These are phyloP conservation scores for Tieghemiomyces parasiticus DNA, from an alignment of 192 early-diverging fungal genomes.

Conservation along the genomic window DNA sequence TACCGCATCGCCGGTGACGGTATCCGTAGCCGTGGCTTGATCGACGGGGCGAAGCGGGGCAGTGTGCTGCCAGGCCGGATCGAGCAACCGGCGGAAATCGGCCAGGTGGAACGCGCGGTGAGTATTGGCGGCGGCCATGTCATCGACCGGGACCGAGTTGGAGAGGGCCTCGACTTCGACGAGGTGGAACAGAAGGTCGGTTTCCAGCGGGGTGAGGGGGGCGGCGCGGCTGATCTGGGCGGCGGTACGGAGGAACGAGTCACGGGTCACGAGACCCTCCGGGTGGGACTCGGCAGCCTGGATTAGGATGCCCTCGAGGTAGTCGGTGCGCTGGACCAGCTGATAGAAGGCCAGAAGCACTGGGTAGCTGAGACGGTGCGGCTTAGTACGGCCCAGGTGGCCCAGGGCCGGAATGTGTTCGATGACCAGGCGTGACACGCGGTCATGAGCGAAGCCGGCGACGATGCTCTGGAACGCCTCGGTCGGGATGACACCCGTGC, in stretches of 20 bases:
- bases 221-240: constrained; percentile 12
- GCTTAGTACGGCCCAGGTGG: constrained; percentile 20
- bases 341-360: constrained; percentile 28
- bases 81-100: constrained; percentile 12
- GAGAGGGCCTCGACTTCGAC: constrained; percentile 17
- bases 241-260: constrained; percentile 11
- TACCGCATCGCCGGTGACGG: neutral
- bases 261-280: constrained; percentile 9
- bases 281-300: constrained; percentile 15
- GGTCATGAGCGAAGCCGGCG: constrained; percentile 16
- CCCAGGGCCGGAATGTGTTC: constrained; percentile 19
- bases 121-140: constrained; percentile 14
- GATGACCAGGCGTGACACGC: constrained; percentile 16
- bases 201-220: constrained; percentile 27
- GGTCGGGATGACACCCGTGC: constrained; percentile 18
- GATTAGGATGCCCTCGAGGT: constrained; percentile 25
- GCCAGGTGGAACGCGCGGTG: constrained; percentile 17
- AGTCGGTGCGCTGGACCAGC: constrained; percentile 21
- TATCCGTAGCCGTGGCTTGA: neutral
- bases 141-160: constrained; percentile 14
- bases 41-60: neutral
- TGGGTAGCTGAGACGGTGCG: constrained; percentile 30
- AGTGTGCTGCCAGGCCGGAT: constrained; percentile 10
- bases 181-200: constrained; percentile 25
- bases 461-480: constrained; percentile 19